A percentile compares a stretch with the other conserved stretches of the same genome.
Conservation (phyloP, 805 yeast genomes). For the Helenozyma baotianmanensis region DNA sequence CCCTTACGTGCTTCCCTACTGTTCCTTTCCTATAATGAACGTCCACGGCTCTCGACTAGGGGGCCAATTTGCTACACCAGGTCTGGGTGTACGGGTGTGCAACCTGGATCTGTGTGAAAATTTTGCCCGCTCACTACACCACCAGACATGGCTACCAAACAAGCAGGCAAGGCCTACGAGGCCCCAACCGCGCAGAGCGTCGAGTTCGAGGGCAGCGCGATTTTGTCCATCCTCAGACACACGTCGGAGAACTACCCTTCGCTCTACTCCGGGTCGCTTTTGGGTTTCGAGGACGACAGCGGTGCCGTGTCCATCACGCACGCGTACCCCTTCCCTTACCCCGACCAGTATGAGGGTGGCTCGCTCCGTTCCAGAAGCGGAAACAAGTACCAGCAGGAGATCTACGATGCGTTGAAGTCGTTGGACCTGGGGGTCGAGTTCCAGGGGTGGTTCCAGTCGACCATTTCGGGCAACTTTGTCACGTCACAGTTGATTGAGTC, state of each 20-base stretch:
- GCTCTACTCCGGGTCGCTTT: constrained; percentile 63
- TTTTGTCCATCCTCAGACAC: constrained; percentile 60
- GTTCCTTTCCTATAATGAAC: too few species aligned
- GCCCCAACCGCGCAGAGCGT: constrained; percentile 38
- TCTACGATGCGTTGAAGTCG: constrained; percentile 55
- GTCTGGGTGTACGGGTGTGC: too few species aligned
- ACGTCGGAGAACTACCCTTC: constrained; percentile 61
- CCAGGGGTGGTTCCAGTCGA: constrained; percentile 78
- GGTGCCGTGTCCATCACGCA: constrained; percentile 51
- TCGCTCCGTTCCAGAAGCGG: constrained; percentile 60
- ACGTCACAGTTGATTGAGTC: constrained; percentile 64
- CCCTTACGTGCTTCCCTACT: too few species aligned
- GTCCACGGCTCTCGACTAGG: too few species aligned
- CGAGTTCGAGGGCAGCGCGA: constrained; percentile 47
- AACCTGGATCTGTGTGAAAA: constrained; percentile 10
- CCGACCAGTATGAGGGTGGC: constrained; percentile 60
- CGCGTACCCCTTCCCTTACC: constrained; percentile 64
- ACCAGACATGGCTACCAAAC: constrained; percentile 13
- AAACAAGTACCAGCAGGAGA: constrained; percentile 61
- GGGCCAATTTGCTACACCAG: too few species aligned
- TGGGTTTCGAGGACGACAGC: constrained; percentile 63
- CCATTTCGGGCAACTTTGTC: constrained; percentile 65
- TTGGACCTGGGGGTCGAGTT: constrained; percentile 65
- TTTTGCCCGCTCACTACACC: constrained; percentile 3
- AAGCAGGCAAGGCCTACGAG: constrained; percentile 20